A percentile compares a stretch with the other conserved stretches of the same genome.
These are phyloP conservation scores for Populus deltoides DNA, from an alignment of 345 rosid genomes.

Conservation along the genomic window DNA sequence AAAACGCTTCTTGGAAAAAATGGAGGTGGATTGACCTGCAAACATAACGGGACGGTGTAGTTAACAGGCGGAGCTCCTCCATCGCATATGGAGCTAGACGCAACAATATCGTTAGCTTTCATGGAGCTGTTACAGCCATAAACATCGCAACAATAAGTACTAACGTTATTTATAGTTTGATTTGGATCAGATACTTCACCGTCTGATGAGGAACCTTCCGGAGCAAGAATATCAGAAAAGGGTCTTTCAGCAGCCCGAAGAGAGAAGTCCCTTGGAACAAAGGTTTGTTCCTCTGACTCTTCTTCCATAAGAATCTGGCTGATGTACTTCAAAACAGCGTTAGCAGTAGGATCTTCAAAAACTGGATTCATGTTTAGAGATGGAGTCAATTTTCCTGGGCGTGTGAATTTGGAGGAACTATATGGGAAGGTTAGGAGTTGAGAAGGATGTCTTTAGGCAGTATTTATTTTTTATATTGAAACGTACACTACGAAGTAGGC, in stretches of 20 bases:
- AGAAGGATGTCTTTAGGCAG: neutral
- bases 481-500: neutral
- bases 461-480: neutral
- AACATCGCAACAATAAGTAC: neutral
- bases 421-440: neutral
- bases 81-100: neutral
- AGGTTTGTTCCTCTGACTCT: neutral
- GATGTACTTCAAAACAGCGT: neutral
- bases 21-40: neutral
- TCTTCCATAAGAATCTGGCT: neutral
- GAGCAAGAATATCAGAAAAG: slow-evolving; percentile 17
- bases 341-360: neutral
- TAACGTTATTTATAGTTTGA: neutral
- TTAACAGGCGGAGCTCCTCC: neutral
- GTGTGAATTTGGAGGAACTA: neutral
- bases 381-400: neutral
- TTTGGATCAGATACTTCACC: neutral
- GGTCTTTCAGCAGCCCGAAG: slow-evolving; percentile 23
- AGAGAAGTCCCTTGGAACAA: neutral
- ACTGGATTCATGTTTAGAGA: neutral
- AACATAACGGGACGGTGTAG: neutral
- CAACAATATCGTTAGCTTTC: neutral
- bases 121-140: neutral
- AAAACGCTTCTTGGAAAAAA: neutral
- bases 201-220: neutral